Evolutionary conservation across 2,329 filamentous ascomycete genomes (phyloP).

Genomic region (Paecilomyces sp.): DNA sequence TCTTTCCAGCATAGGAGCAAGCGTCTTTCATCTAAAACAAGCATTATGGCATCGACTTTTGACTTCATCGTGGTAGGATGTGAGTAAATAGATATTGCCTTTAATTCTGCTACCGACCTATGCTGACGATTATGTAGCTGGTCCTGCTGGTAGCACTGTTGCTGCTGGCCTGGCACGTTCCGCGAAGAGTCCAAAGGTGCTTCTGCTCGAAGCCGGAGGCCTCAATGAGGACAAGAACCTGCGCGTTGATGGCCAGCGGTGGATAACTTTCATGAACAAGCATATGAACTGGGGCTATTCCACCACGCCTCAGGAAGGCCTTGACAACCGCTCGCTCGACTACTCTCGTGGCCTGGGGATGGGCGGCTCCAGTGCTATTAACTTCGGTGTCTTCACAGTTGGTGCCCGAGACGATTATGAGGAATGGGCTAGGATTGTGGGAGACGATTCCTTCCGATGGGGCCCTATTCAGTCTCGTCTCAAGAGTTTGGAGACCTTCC

Average conservation of each 20-base stretch:
- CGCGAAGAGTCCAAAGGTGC: constrained; percentile 43
- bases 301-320: constrained; percentile 41
- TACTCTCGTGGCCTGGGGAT: constrained; percentile 47
- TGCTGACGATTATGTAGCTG: constrained; percentile 33
- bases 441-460: constrained; percentile 52
- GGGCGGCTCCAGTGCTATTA: constrained; percentile 48
- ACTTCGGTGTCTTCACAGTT: constrained; percentile 48
- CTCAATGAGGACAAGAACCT: constrained; percentile 41
- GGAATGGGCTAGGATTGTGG: constrained; percentile 51
- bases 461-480: constrained; percentile 44
- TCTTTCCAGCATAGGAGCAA: not conserved
- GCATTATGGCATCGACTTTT: constrained; percentile 3
- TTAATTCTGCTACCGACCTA: not conserved
- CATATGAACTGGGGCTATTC: constrained; percentile 50
- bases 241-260: constrained; percentile 51
- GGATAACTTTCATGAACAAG: constrained; percentile 42
- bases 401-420: constrained; percentile 57
- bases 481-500: constrained; percentile 49
- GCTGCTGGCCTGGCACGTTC: constrained; percentile 47
- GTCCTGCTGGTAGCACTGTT: constrained; percentile 53
- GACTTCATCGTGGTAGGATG: constrained; percentile 38
- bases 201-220: constrained; percentile 56
- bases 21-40: not conserved
- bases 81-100: constrained; percentile 10
- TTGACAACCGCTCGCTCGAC: constrained; percentile 38